Percentiles rank a stretch among this genome's conserved stretches.
Conservation (phyloP, 805 yeast genomes). For the Metschnikowia gelsemii region DNA sequence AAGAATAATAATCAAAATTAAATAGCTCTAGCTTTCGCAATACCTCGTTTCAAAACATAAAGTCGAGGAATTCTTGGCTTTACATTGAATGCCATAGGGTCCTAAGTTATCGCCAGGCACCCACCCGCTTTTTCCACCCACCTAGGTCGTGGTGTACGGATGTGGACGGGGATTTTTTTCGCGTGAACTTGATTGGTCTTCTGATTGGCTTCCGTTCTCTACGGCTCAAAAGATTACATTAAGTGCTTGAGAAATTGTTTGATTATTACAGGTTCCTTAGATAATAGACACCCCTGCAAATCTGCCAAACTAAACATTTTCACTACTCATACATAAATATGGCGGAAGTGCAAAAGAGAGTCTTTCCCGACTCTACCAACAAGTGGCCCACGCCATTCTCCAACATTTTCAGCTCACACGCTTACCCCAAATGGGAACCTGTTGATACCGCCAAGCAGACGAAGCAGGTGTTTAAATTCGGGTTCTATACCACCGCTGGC, state of each 20-base stretch:
- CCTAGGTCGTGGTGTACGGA: slow-evolving; percentile 14
- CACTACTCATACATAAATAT: slow-evolving; percentile 7
- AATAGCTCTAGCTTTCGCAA: too few species aligned
- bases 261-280: too few species aligned
- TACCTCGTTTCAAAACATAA: too few species aligned
- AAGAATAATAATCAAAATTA: too few species aligned
- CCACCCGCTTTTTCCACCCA: too few species aligned
- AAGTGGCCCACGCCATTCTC: slow-evolving; percentile 45
- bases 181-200: slow-evolving; percentile 19
- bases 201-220: not conserved
- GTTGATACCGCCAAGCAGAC: slow-evolving; percentile 55
- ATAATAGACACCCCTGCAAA: not conserved
- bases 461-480: slow-evolving; percentile 45
- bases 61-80: too few species aligned
- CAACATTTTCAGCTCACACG: slow-evolving; percentile 37
- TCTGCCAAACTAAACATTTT: not conserved
- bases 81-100: too few species aligned
- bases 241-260: too few species aligned
- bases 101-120: too few species aligned
- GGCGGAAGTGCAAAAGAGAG: slow-evolving; percentile 23
- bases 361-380: slow-evolving; percentile 38
- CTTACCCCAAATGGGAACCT: slow-evolving; percentile 51
- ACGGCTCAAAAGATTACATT: not conserved
- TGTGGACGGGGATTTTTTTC: slow-evolving; percentile 16
- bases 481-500: slow-evolving; percentile 48